phyloP scores from a whole-genome alignment of 345 rosid species.

The Citrus mangshanensis region DNA sequence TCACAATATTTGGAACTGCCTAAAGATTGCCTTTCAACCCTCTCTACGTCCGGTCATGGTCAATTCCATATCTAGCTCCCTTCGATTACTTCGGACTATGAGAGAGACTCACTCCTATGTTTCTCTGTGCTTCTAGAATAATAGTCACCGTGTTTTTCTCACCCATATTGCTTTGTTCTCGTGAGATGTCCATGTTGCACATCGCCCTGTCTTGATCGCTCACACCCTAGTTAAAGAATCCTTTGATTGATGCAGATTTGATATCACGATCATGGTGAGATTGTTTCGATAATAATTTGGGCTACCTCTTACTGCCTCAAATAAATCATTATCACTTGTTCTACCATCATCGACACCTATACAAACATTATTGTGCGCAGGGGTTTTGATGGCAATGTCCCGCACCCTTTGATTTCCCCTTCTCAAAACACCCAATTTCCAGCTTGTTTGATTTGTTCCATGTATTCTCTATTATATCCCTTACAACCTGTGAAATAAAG shows the following conservation, averaged over 20 bases:
- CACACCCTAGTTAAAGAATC: conserved; percentile 26
- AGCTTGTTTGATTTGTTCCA: conserved; percentile 76
- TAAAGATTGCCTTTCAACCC: conserved; percentile 35
- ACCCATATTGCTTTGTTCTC: conserved; percentile 14
- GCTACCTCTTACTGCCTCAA: conserved; percentile 20
- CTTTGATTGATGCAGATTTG: conserved; percentile 25
- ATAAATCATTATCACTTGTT: conserved; percentile 17
- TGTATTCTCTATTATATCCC: conserved; percentile 85
- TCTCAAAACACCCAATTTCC: conserved; percentile 84
- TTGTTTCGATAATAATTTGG: conserved; percentile 26
- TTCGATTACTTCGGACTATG: conserved; percentile 28
- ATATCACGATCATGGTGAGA: conserved; percentile 23
- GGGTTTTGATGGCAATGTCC: conserved; percentile 24
- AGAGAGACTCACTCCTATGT: conserved; percentile 29
- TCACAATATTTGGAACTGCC: conserved; percentile 21
- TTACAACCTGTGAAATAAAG: conserved; percentile 50
- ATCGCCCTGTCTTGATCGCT: conserved; percentile 23
- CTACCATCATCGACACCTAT: conserved; percentile 17
- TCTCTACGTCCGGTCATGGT: conserved; percentile 26
- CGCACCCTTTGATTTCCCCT: conserved; percentile 40
- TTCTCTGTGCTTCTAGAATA: conserved; percentile 33
- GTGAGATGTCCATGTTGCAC: conserved; percentile 28
- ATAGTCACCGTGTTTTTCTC: conserved; percentile 26
- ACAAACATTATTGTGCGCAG: conserved; percentile 13
- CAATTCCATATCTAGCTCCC: conserved; percentile 31